A percentile compares a stretch with the other conserved stretches of the same genome.
phyloP scores from a whole-genome alignment of 2,329 filamentous ascomycete species.

The Bipolaris oryzae region DNA sequence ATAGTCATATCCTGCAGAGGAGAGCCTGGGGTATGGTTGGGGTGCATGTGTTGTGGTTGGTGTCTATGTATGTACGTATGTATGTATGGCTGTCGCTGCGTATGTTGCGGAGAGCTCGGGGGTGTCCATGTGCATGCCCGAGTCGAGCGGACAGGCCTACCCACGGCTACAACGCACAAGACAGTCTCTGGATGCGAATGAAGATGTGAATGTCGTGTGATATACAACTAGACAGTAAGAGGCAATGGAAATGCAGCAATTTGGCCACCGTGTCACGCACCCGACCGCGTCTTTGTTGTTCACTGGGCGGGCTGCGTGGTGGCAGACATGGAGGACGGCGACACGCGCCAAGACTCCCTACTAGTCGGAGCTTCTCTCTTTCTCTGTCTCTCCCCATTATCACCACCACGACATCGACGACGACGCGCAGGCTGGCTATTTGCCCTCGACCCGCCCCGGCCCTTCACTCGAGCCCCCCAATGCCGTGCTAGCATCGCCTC shows the following conservation, averaged over 20 bases:
- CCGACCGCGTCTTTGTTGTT: not conserved
- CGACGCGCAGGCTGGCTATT: conserved; percentile 15
- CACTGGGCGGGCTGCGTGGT: not conserved
- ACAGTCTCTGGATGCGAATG: no score
- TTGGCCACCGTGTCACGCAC: no score
- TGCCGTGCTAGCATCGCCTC: conserved; percentile 27
- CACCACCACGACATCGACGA: conserved; percentile 9
- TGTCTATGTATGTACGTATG: not conserved
- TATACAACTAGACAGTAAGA: no score
- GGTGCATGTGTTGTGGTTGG: conserved; percentile 3
- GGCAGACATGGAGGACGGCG: conserved; percentile 6
- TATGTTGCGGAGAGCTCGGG: conserved; percentile 38
- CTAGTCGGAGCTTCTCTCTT: conserved; percentile 15
- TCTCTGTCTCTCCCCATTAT: conserved; percentile 23
- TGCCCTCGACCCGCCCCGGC: conserved; percentile 18
- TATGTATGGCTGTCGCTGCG: conserved; percentile 8
- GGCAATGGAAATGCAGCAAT: no score
- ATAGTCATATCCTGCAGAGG: conserved; percentile 24
- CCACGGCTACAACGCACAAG: no score
- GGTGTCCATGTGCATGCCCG: conserved; percentile 21
- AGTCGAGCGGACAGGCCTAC: not conserved
- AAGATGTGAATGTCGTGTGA: no score
- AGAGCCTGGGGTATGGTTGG: conserved; percentile 19
- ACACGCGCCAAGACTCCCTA: conserved; percentile 22
- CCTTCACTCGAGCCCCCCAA: conserved; percentile 18